Evolutionary conservation across 2,329 filamentous ascomycete genomes (phyloP), one percentile per base, ranked within the genome.

Genomic region (Leptographium radiaticola): DNA sequence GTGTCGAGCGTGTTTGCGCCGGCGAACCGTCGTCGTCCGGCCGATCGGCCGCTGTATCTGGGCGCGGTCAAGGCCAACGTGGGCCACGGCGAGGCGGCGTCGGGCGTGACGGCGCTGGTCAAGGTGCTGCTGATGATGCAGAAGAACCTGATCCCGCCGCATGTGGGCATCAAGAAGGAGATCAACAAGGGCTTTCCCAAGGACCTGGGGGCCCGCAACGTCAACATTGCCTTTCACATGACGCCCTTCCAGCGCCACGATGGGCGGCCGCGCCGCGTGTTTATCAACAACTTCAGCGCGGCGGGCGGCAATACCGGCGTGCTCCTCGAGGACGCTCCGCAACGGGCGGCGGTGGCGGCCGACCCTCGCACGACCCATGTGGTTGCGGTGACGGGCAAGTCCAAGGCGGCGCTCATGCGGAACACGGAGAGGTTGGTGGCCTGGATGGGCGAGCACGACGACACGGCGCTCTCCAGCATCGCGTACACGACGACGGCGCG

Each of bases 221-320:
- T 83, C 44, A 72, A 76, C 59, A 82, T 85, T 59, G 74, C 79
- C 2, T 72, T 76, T 57, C 69, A 80, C 58, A 63, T 71, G 50
- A 76, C 74, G 0, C 71, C 73, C 0, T 78, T 79, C 66, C 61
- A 61, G 56, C 71, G 80, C 51, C 68, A 66, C 34, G 69, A 77
- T 49, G 71, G 70, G 20, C 71, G 71, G 61, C 72, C 71, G 2
- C 68, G 74, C 33, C 66, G 70, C 6, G 68, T 76, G 10, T 77
- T 79, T 55, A 65, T 85, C 57, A 87, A 87, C 69, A 86, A 85
- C 68, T 87, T 86, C 63, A 79, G 78, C 58, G 84, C 84, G 8
- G 81, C 84, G 52, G 84, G 84, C 59, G 84, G 84, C 38, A 88
- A 88, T 66, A 86, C 83, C 1, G 79, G 81, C 16, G 64, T 87